Base-by-base conservation (phyloP, 2,329 filamentous ascomycete genomes). In the Talaromyces islandicus region DNA sequence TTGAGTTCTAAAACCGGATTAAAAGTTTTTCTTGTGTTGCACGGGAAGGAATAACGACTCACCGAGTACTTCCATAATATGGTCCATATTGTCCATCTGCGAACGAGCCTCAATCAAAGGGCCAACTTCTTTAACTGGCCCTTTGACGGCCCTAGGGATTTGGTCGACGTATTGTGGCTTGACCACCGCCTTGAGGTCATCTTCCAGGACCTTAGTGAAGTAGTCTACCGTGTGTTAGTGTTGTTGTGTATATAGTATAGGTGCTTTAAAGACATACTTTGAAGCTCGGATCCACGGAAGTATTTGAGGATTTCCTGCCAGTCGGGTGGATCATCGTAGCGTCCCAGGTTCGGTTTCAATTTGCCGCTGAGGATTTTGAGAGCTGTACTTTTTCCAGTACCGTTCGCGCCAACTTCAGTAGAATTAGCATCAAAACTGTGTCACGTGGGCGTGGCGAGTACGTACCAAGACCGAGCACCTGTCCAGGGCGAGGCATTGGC, bases 131-230 rank as follows among this genome's bases (percentile, higher is more conserved):
- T 92, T 92, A 68, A 92, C 83, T 50, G 89, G 80, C 21, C 88
- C 88, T 73, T 89, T 92, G 71, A 99, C 89, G 48, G 94, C 93
- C 76, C 89, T 91, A 63, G 94, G 94, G 66, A 99, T 93, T 80
- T 97, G 94, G 71, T 99, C 94, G 70, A 99, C 94, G 81, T 99
- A 97, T 80, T 99, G 95, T 60, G 94, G 94, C 84, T 99, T 99
- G 69, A 97, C 92, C 61, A 99, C 91, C 62, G 95, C 93, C 83
- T 97, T 97, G 67, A 99, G 83, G 71, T 99, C 87, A 75, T 99
- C 94, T 75, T 99, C 94, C 62, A 99, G 83, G 51, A 99, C 86
- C 80, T 97, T 99, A 67, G 94, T 97, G 76, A 99, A 97, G 81
- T 99, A 99, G 81, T 99, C 91, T 91, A 68, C 21, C 54, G 19